Evolutionary conservation across 139 green algal genomes (phyloP).

Genomic region (Picochlorum sp.): DNA sequence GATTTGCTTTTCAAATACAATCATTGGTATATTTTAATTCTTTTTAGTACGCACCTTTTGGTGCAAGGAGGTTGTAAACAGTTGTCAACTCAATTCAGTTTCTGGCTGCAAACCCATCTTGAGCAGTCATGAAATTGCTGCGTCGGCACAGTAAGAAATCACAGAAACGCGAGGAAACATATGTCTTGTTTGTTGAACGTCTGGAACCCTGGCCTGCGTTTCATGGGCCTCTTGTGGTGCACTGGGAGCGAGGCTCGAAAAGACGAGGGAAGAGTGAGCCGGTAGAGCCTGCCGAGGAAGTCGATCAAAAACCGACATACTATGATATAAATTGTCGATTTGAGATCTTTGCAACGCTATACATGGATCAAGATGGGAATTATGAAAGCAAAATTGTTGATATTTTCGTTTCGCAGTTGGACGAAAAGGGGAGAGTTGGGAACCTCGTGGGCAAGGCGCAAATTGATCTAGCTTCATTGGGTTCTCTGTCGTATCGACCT

Average conservation of each 20-base stretch:
- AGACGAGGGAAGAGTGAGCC: not conserved
- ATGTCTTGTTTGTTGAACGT: not conserved
- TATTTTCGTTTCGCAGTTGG: not conserved
- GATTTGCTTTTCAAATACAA: too few species aligned
- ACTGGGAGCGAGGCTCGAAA: not conserved
- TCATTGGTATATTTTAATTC: too few species aligned
- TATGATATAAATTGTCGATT: not conserved
- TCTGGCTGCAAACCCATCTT: too few species aligned
- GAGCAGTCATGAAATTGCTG: too few species aligned
- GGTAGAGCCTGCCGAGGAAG: not conserved
- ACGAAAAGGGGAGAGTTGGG: slow-evolving; percentile 1
- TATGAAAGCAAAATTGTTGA: not conserved
- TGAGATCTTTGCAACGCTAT: not conserved
- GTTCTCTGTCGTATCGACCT: not conserved
- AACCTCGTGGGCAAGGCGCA: not conserved
- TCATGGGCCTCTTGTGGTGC: not conserved
- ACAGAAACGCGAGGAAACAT: not conserved
- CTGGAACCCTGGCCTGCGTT: not conserved
- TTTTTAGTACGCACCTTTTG: too few species aligned
- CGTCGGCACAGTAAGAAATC: not conserved
- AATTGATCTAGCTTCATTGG: not conserved
- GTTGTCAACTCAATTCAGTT: too few species aligned
- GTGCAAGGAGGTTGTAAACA: too few species aligned
- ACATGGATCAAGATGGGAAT: not conserved
- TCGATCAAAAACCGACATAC: not conserved